Percentiles rank a stretch among this genome's conserved stretches.
phyloP scores from a whole-genome alignment of 306 rosid species.

The Cicer yamashitae region DNA sequence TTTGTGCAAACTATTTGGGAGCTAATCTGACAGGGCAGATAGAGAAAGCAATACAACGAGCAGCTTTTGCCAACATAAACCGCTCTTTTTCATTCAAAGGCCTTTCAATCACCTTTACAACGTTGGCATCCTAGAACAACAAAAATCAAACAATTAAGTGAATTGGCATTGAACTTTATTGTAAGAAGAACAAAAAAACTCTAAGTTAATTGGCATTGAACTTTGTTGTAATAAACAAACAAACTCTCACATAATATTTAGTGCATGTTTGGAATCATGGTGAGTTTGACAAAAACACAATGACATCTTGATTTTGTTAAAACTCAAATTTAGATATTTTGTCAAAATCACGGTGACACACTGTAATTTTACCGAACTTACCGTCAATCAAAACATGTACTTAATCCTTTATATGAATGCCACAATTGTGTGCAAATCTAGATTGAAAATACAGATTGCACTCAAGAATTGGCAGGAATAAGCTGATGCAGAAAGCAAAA shows the following conservation, averaged over 20 bases:
- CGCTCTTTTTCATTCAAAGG: constrained; percentile 85
- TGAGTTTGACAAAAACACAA: too few relatives aligned
- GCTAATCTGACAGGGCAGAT: constrained; percentile 80
- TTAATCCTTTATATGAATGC: neutral
- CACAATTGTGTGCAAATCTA: constrained; percentile 4
- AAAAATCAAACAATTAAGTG: constrained; percentile 37
- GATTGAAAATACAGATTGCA: constrained; percentile 1
- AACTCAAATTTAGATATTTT: too few relatives aligned
- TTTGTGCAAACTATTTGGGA: constrained; percentile 64
- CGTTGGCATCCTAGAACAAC: constrained; percentile 73
- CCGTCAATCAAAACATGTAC: neutral
- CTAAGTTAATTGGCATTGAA: constrained; percentile 14
- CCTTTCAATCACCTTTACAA: constrained; percentile 94
- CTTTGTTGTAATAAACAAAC: neutral
- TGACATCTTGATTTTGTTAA: too few relatives aligned
- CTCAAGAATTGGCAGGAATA: constrained; percentile 11
- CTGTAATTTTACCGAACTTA: too few relatives aligned
- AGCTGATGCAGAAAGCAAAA: constrained; percentile 26
- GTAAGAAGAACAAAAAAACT: constrained; percentile 33
- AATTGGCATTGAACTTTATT: constrained; percentile 11
- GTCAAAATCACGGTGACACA: too few relatives aligned
- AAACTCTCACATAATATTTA: neutral
- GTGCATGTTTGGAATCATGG: too few relatives aligned
- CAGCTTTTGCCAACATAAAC: constrained; percentile 93
- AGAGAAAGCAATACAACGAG: constrained; percentile 93